Evolutionary conservation across 345 rosid genomes (phyloP), one percentile per base, ranked within the genome.

Genomic region (Eucalyptus shirleyi): DNA sequence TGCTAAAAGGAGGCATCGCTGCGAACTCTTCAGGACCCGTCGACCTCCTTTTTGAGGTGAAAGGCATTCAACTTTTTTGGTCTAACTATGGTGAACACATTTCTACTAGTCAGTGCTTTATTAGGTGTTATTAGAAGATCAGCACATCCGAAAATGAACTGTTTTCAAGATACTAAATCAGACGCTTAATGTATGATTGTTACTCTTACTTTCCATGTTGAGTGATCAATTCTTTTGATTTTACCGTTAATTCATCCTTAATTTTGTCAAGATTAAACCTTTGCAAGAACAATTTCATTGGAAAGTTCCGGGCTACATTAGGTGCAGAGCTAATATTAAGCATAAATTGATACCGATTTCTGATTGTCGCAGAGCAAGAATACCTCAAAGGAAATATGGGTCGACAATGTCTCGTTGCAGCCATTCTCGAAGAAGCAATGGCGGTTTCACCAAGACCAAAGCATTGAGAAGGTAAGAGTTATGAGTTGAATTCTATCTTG

Each of bases 1-100:
- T 96, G 89, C 93, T 96, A 28, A 95, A 96, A 94, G 98, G 97
- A 32, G 99, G 98, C 80, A 72, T 95, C 13, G 89, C 88, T 44
- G 95, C 97, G 11, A 90, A 96, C 89, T 92, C 92, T 92, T 91
- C 96, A 28, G 91, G 93, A 77, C 91, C 65, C 67, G 94, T 89
- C 77, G 93, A 96, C 40, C 89, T 96, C 88, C 89, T 93, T 86
- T 92, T 97, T 56, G 89, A 95, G 97, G 98, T 97, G 86, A 49
- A 18, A 72, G 45, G 45, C 45, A 37, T 59, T 44, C 86, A 16
- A 17, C 16, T 34, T 4, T 34, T 15, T 6, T 34, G 47, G 82
- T 44, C 45, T 44, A 44, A 1, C 8, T 2, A 44, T 44, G 45
- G 45, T 44, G 45, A 44, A 8, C 45, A 44, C 45, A 44, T 44